A percentile compares a stretch with the other conserved stretches of the same genome.
Evolutionary conservation across 1,139 yeast genomes (phyloP).

Genomic region (Kodamaea alishanica): DNA sequence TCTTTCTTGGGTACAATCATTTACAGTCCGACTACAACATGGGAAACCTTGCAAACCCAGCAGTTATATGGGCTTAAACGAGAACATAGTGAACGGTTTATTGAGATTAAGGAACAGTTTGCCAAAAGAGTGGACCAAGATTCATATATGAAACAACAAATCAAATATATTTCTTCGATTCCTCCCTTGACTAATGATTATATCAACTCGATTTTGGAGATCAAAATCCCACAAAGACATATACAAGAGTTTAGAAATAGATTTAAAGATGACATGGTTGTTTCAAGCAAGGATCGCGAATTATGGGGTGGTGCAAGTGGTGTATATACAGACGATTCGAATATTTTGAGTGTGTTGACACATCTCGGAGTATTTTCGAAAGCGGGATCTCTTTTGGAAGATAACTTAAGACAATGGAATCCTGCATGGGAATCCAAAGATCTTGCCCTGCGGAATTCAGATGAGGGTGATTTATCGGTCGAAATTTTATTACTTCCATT

Average conservation of each 20-base stretch:
- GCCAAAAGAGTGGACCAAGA: conserved; percentile 22
- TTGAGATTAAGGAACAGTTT: conserved; percentile 28
- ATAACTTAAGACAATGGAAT: conserved; percentile 33
- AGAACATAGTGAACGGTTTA: conserved; percentile 31
- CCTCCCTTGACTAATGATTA: conserved; percentile 51
- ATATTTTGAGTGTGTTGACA: conserved; percentile 65
- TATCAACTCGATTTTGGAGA: conserved; percentile 58
- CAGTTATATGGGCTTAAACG: conserved; percentile 36
- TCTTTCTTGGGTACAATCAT: conserved; percentile 57
- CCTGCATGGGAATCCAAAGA: conserved; percentile 28
- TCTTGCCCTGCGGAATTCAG: conserved; percentile 15
- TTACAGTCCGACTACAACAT: conserved; percentile 55
- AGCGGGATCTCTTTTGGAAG: background rate
- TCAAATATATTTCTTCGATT: conserved; percentile 36
- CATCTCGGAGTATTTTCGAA: conserved; percentile 62
- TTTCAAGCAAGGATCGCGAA: conserved; percentile 42
- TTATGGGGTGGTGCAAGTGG: conserved; percentile 85
- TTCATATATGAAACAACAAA: conserved; percentile 9
- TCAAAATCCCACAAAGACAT: conserved; percentile 55
- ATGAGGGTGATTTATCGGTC: conserved; percentile 57
- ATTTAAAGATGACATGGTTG: conserved; percentile 30
- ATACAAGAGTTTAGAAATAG: conserved; percentile 22
- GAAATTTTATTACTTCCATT: conserved; percentile 70
- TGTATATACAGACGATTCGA: conserved; percentile 90
- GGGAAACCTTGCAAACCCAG: conserved; percentile 38